phyloP scores from a whole-genome alignment of 257 asterid genomes.

The Thymus mandschuricus region DNA sequence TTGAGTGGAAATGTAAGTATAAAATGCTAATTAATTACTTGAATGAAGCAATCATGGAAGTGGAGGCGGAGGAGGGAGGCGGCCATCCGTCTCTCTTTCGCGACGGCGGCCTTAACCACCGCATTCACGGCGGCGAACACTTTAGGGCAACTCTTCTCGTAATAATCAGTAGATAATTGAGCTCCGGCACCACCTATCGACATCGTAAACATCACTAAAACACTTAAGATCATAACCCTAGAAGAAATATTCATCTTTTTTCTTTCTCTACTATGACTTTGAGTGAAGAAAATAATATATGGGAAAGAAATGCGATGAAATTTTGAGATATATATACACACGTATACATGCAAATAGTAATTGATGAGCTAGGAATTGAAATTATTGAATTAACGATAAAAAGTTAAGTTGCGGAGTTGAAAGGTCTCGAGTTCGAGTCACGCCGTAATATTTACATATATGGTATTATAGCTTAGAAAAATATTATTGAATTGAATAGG shows the following conservation, averaged over 20 bases:
- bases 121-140: conserved; percentile 33
- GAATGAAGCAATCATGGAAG: conserved; percentile 32
- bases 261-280: neutral
- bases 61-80: conserved; percentile 37
- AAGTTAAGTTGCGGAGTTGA: too few species aligned
- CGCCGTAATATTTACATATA: too few species aligned
- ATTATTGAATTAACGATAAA: too few species aligned
- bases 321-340: too few species aligned
- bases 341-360: too few species aligned
- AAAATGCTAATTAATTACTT: neutral
- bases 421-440: too few species aligned
- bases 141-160: conserved; percentile 40
- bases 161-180: conserved; percentile 36
- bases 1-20: too few species aligned
- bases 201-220: conserved; percentile 3
- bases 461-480: too few species aligned
- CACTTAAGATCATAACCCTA: neutral
- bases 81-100: conserved; percentile 22
- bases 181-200: conserved; percentile 11
- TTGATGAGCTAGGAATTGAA: too few species aligned
- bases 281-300: neutral
- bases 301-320: neutral
- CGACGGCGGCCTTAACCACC: conserved; percentile 36
- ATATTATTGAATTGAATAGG: neutral
- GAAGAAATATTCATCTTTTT: neutral